Conservation (phyloP, 495 filamentous ascomycete species). For the Penicillium longicatenatum region DNA sequence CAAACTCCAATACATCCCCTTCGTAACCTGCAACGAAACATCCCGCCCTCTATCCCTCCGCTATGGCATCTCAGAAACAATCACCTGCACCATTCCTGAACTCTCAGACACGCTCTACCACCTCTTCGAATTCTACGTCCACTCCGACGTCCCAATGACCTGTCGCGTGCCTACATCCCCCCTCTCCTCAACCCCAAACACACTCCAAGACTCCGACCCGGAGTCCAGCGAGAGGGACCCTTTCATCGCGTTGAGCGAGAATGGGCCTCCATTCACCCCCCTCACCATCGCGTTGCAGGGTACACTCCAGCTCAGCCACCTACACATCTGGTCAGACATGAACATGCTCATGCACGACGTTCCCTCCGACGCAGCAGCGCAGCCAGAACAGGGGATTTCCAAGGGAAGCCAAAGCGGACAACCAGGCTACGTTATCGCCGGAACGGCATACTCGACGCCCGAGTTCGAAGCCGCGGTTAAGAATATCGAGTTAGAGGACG, state of each 20-base stretch:
- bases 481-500: constrained; percentile 35
- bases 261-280: constrained; percentile 57
- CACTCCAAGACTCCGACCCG: constrained; percentile 12
- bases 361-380: constrained; percentile 34
- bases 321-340: constrained; percentile 87
- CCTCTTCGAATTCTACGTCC: constrained; percentile 97
- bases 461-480: constrained; percentile 54
- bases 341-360: constrained; percentile 85
- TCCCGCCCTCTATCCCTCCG: constrained; percentile 74
- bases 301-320: constrained; percentile 82
- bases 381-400: constrained; percentile 17
- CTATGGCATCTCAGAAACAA: constrained; percentile 75
- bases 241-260: constrained; percentile 38
- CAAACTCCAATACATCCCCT: constrained; percentile 91
- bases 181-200: constrained; percentile 18
- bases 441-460: constrained; percentile 81
- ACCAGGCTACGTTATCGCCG: constrained; percentile 73
- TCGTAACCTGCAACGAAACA: constrained; percentile 91
- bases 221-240: constrained; percentile 21
- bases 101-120: constrained; percentile 92
- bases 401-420: constrained; percentile 36
- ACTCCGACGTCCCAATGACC: constrained; percentile 89
- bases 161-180: constrained; percentile 88
- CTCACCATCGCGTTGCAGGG: constrained; percentile 85
- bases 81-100: constrained; percentile 89